Evolutionary conservation across 2,329 filamentous ascomycete genomes (phyloP), one percentile per base, ranked within the genome.

Genomic region (Xylaria sp.): DNA sequence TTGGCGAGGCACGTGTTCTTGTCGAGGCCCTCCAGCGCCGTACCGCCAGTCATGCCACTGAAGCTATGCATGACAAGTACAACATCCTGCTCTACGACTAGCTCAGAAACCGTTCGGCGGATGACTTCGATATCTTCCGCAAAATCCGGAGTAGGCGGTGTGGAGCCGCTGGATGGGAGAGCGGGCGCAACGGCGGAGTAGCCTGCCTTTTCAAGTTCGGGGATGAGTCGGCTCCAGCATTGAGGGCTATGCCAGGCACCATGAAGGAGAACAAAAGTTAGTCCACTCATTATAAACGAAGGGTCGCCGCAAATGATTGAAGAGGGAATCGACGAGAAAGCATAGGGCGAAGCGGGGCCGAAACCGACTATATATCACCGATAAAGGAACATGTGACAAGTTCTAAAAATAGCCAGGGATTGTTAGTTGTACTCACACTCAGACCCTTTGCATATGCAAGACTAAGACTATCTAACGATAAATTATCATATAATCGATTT

Each of bases 1-100:
- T 65, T 67, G 0, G 68, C 36, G 2, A 32, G 12, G 39, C 71
- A 65, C 0, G 68, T 32, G 17, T 70, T 39, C 64, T 75, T 75
- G 56, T 72, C 73, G 2, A 76, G 61, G n/a, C 71, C 70, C 6
- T 75, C 65, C 1, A 76, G 61, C 0, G 71, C 69, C 1, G 71
- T 75, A 4, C 73, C 74, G 14, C 64, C 74, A 17, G 71, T 75
- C 68, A 74, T 68, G 6, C 73, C 74, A 19, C 73, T 74, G 51
- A 73, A 73, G 45, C 72, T 75, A n/a, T 76, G 74, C 30, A 56
- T 61, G 19, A 75, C 70, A 1, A 76, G 68, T 3, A 74, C 71
- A 11, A 75, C 62, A 61, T 76, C 69, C 21, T 68, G 53, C 7
- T 72, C 69, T 3, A 36, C 34, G 30, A 66, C 47, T 6, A 75